Percentiles rank a stretch among this genome's conserved stretches.
These are phyloP conservation scores for Leishmania tarentolae DNA, from an alignment of 208 protist genomes.

Conservation along the genomic window DNA sequence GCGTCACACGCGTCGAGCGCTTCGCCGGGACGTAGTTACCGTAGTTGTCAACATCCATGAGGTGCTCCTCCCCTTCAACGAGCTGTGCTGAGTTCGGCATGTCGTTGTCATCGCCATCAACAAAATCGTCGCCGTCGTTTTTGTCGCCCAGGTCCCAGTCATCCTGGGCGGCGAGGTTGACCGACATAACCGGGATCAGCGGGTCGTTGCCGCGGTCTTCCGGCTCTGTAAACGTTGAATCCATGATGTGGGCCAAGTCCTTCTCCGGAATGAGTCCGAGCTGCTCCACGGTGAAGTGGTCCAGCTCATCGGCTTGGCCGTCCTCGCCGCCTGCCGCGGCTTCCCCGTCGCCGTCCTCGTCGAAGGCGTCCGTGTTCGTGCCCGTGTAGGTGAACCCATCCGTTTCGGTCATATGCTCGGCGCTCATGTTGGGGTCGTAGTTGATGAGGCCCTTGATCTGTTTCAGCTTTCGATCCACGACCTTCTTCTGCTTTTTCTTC, in stretches of 20 bases:
- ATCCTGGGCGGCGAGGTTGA: slow-evolving; percentile 78
- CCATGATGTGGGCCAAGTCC: slow-evolving; percentile 61
- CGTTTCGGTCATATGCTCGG: slow-evolving; percentile 71
- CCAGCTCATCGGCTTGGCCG: slow-evolving; percentile 40
- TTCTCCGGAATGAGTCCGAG: slow-evolving; percentile 65
- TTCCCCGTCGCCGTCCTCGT: slow-evolving; percentile 23
- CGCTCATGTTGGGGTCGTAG: slow-evolving; percentile 83
- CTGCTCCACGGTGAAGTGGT: slow-evolving; percentile 81
- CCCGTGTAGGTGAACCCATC: slow-evolving; percentile 57
- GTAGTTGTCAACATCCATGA: slow-evolving; percentile 91
- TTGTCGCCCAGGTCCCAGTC: slow-evolving; percentile 81
- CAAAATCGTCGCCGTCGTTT: slow-evolving; percentile 33
- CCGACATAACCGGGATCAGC: slow-evolving; percentile 78
- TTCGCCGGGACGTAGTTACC: slow-evolving; percentile 79
- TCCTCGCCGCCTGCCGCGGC: slow-evolving; percentile 11
- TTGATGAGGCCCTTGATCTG: slow-evolving; percentile 93
- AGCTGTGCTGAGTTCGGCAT: slow-evolving; percentile 57
- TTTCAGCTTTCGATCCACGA: slow-evolving; percentile 92
- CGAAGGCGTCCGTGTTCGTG: slow-evolving; percentile 21
- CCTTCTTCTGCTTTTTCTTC: slow-evolving; percentile 93
- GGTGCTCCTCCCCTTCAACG: slow-evolving; percentile 76
- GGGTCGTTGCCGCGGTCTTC: slow-evolving; percentile 68
- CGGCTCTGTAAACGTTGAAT: slow-evolving; percentile 43
- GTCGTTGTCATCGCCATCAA: slow-evolving; percentile 17
- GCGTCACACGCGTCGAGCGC: slow-evolving; percentile 68